These are phyloP conservation scores for Fusarium xylarioides DNA, from an alignment of 2,329 filamentous ascomycete genomes.

Conservation along the genomic window DNA sequence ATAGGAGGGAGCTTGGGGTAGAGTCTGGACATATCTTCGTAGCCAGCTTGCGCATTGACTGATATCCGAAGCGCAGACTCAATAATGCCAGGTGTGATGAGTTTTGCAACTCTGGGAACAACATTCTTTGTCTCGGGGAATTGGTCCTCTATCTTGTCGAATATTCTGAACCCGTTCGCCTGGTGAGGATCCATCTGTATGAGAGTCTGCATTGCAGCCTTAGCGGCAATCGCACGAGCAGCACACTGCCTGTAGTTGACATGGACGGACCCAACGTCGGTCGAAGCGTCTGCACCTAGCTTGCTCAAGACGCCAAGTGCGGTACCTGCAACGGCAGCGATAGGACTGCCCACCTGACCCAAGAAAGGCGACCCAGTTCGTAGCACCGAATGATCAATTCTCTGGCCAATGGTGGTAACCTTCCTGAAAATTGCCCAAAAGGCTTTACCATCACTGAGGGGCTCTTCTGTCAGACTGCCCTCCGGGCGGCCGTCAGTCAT, in stretches of 20 bases:
- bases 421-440: neutral
- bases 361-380: neutral
- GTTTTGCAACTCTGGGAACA: neutral
- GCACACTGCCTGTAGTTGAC: neutral
- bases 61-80: neutral
- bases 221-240: neutral
- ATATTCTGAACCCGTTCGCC: neutral
- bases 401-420: neutral
- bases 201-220: neutral
- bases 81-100: fast-evolving
- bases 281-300: neutral
- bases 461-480: neutral
- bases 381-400: neutral
- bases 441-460: neutral
- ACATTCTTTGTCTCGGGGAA: neutral
- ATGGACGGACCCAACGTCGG: fast-evolving
- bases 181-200: neutral
- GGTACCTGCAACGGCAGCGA: neutral
- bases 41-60: neutral
- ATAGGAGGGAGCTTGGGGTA: neutral
- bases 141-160: neutral
- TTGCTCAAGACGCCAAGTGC: neutral
- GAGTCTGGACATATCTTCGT: fast-evolving
- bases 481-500: fast-evolving
- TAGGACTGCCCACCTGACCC: neutral